Base-by-base conservation (phyloP, 75 land plant species). In the Sequoia sempervirens region DNA sequence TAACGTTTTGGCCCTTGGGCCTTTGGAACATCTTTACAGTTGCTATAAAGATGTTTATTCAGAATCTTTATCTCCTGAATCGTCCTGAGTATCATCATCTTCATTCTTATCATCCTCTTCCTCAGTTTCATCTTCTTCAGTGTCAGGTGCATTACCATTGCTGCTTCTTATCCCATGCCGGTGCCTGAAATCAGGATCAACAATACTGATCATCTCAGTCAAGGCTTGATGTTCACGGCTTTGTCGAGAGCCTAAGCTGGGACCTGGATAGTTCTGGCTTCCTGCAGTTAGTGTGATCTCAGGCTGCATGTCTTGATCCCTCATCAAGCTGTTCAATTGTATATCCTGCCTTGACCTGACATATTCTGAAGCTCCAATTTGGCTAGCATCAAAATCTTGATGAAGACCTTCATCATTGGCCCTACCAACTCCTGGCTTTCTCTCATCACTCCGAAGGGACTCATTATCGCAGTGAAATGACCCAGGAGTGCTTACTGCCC, bases 401-500 rank as follows among this genome's bases (percentile, higher is more conserved):
- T 9, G 54, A 61, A 46, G 75, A 34, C 75, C 85, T 54, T 84
- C 86, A 83, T 85, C 88, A 61, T 73, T 82, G 56, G 64, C 45
- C 26, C 82, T 82, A 46, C 36, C 76, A 28, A 75, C 80, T 4
- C 76, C 81, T 23, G 38, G 45, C 11, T 45, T 17, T 78, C 81
- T 64, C 38, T 82, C 89, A 54, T 83, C 86, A 68, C 90, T 91
- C 37, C 53, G 53, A 18, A 86, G 88, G 80, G 93, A 89, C 32
- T 92, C 92, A 84, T 93, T 92, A 73, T 93, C 95, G 34, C 92
- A 93, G 89, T 93, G 92, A 37, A 86, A 91, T 82, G 97, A 92
- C 15, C 95, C 93, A 45, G 90, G 92, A n/a, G 95, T 95, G 84
- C 91, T 90, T 70, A 84, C 76, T 28, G 95, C 95, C 97, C 97